A percentile compares a stretch with the other conserved stretches of the same genome.
These are phyloP conservation scores for Lichtheimia hyalospora DNA, from an alignment of 371 early-diverging fungal genomes.

Conservation along the genomic window DNA sequence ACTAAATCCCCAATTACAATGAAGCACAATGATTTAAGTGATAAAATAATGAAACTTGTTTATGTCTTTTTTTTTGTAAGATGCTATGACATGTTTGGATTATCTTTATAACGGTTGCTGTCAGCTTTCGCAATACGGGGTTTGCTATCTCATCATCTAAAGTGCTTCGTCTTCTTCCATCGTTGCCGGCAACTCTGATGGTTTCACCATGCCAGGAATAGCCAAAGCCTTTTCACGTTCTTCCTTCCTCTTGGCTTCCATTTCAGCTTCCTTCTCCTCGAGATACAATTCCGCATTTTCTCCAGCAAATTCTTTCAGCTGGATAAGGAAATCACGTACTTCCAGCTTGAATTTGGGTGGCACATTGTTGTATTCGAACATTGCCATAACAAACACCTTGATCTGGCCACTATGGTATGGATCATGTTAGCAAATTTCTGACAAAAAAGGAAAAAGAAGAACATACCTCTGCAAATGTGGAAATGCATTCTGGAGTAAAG, in stretches of 20 bases:
- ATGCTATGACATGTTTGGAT: too few species aligned
- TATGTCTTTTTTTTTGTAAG: too few species aligned
- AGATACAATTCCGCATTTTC: constrained; percentile 88
- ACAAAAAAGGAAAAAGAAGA: too few species aligned
- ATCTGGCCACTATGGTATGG: constrained; percentile 68
- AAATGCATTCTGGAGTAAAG: constrained; percentile 86
- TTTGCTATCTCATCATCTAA: background rate
- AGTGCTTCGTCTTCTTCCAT: constrained; percentile 65
- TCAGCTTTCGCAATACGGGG: background rate
- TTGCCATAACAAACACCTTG: constrained; percentile 81
- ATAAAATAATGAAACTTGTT: background rate
- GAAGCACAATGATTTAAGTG: too few species aligned
- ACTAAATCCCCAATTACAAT: too few species aligned
- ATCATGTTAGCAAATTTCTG: too few species aligned
- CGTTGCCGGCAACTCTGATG: constrained; percentile 75
- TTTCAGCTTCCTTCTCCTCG: constrained; percentile 93
- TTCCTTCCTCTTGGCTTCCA: constrained; percentile 72
- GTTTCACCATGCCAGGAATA: constrained; percentile 97
- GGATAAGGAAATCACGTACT: constrained; percentile 96
- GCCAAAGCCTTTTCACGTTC: constrained; percentile 83
- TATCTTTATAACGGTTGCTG: too few species aligned
- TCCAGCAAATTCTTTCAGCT: constrained; percentile 93
- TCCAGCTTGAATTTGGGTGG: constrained; percentile 84
- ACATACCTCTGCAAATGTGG: constrained; percentile 82
- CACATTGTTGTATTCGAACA: constrained; percentile 82